These are phyloP conservation scores for Fusarium palustre DNA, from an alignment of 2,329 filamentous ascomycete species.

Conservation along the genomic window DNA sequence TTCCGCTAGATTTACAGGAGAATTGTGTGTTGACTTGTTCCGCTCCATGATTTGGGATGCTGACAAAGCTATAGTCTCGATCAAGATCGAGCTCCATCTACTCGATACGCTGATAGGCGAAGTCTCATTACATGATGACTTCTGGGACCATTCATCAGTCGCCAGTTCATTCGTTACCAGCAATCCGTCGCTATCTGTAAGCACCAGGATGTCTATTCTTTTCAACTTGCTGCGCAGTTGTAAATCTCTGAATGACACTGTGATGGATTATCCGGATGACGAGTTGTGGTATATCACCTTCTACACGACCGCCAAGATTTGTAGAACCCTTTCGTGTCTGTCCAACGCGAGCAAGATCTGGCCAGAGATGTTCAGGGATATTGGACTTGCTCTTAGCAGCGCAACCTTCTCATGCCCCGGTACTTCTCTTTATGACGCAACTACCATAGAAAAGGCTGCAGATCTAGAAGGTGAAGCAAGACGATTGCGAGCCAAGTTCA, in stretches of 20 bases:
- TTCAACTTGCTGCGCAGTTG: slow-evolving; percentile 6
- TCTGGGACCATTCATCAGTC: slow-evolving; percentile 4
- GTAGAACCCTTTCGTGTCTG: slow-evolving; percentile 12
- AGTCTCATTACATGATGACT: slow-evolving; percentile 18
- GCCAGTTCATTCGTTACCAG: not conserved
- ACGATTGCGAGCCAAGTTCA: slow-evolving; percentile 2
- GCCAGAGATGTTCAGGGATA: not conserved
- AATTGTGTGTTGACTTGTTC: not conserved
- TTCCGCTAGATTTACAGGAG: not conserved
- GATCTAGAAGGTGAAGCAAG: slow-evolving; percentile 6
- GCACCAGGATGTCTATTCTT: not conserved
- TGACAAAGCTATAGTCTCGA: not conserved
- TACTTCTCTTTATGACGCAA: not conserved
- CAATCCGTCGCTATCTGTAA: not conserved
- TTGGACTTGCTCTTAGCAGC: not conserved
- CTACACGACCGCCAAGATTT: slow-evolving; percentile 20
- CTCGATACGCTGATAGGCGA: slow-evolving; percentile 18
- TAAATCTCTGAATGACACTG: slow-evolving; percentile 3
- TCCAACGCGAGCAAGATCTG: slow-evolving; percentile 22
- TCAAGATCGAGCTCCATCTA: slow-evolving; percentile 8
- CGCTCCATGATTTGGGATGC: accelerated
- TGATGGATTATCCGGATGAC: not conserved
- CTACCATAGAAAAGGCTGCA: not conserved
- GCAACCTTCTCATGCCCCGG: not conserved
- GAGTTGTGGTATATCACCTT: slow-evolving; percentile 19